A percentile compares a stretch with the other conserved stretches of the same genome.
Evolutionary conservation across 768 basidiomycete genomes (phyloP).

Genomic region (Trametes punicea): DNA sequence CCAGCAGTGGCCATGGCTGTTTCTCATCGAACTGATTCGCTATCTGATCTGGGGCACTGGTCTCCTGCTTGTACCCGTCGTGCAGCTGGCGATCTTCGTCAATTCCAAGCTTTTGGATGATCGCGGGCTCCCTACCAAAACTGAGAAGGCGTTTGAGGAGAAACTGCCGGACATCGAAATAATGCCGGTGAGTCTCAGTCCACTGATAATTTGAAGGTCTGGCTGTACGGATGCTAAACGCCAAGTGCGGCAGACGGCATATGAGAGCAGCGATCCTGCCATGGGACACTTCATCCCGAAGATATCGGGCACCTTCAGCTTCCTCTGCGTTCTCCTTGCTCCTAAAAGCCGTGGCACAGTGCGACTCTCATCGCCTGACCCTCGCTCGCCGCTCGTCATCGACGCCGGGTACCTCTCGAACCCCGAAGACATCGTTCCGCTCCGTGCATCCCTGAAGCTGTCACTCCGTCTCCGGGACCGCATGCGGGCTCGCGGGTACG

Average conservation of each 20-base stretch:
- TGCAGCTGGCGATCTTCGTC: slow-evolving; percentile 33
- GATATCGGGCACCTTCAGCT: slow-evolving; percentile 17
- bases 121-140: slow-evolving; percentile 8
- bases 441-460: slow-evolving; percentile 25
- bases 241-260: slow-evolving; percentile 25
- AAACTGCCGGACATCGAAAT: slow-evolving; percentile 41
- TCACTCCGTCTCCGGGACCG: slow-evolving; percentile 23
- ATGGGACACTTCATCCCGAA: slow-evolving; percentile 1
- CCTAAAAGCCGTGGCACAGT: slow-evolving; percentile 27
- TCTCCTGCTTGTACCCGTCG: slow-evolving; percentile 30
- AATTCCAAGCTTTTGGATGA: slow-evolving; percentile 29
- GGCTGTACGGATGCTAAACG: too few species aligned
- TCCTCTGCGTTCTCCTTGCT: slow-evolving; percentile 26
- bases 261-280: slow-evolving; percentile 12
- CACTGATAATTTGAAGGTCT: too few species aligned
- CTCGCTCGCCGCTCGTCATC: slow-evolving; percentile 28
- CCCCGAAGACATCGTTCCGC: slow-evolving; percentile 24
- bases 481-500: slow-evolving; percentile 19
- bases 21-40: slow-evolving; percentile 32
- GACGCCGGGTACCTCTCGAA: slow-evolving; percentile 32
- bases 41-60: slow-evolving; percentile 36
- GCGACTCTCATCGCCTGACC: slow-evolving; percentile 30
- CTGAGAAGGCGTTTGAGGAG: slow-evolving; percentile 20
- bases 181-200: slow-evolving; percentile 29
- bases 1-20: slow-evolving; percentile 25